phyloP scores from a whole-genome alignment of 495 filamentous ascomycete genomes.

The Aspergillus bertholletiae region DNA sequence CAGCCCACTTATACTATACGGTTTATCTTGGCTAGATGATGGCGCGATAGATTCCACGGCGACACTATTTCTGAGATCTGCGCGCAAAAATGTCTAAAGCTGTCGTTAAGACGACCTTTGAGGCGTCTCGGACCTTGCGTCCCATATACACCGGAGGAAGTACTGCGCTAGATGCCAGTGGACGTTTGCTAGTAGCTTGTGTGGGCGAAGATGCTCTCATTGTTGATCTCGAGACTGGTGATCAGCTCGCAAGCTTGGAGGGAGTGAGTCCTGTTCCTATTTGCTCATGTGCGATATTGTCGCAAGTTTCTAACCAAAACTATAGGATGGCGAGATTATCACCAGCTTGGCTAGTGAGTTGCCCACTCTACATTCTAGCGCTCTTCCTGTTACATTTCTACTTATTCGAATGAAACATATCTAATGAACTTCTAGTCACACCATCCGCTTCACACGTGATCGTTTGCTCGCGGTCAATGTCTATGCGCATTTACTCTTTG shows the following conservation, averaged over 20 bases:
- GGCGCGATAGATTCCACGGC: constrained; percentile 17
- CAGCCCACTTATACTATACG: not conserved
- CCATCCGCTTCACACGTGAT: constrained; percentile 84
- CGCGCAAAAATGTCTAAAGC: constrained; percentile 43
- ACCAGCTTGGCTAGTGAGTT: constrained; percentile 76
- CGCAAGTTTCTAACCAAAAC: constrained; percentile 16
- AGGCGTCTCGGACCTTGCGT: constrained; percentile 73
- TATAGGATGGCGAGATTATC: constrained; percentile 86
- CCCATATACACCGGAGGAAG: constrained; percentile 92
- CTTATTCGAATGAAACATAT: constrained; percentile 14
- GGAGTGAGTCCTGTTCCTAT: constrained; percentile 56
- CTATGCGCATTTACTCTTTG: constrained; percentile 87
- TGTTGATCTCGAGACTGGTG: constrained; percentile 79
- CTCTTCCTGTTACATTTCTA: not conserved
- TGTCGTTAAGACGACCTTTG: constrained; percentile 78
- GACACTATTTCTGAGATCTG: constrained; percentile 3
- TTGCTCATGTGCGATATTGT: not conserved
- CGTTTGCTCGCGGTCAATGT: constrained; percentile 86
- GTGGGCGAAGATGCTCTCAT: constrained; percentile 85
- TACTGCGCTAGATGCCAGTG: constrained; percentile 76
- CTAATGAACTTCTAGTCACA: constrained; percentile 55
- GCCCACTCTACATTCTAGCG: not conserved
- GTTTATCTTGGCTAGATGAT: constrained; percentile 13
- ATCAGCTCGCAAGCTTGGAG: constrained; percentile 80
- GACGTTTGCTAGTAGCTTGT: constrained; percentile 79